phyloP scores from a whole-genome alignment of 805 yeast genomes.

The Suhomyces vadensis region DNA sequence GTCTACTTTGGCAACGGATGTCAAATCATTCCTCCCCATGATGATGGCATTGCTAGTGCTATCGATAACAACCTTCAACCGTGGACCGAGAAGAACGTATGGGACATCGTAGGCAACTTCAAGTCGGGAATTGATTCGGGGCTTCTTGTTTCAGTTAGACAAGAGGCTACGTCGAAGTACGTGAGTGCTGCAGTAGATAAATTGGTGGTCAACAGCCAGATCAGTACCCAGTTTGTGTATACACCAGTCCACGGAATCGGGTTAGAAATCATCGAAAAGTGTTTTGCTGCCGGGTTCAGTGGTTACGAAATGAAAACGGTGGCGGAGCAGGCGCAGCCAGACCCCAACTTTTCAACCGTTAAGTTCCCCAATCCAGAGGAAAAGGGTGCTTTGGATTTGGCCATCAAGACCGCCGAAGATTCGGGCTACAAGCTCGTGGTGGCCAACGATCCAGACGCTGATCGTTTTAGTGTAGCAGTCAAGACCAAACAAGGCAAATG shows the following conservation, averaged over 20 bases:
- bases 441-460: constrained; percentile 98
- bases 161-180: constrained; percentile 46
- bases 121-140: constrained; percentile 19
- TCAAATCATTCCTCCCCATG: constrained; percentile 94
- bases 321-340: constrained; percentile 66
- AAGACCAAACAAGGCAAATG: constrained; percentile 49
- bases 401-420: constrained; percentile 60
- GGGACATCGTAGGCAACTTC: constrained; percentile 47
- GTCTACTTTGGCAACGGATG: constrained; percentile 94
- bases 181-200: constrained; percentile 23
- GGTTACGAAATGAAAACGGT: constrained; percentile 46
- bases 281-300: constrained; percentile 39
- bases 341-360: constrained; percentile 86
- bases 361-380: constrained; percentile 95
- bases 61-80: constrained; percentile 67
- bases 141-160: constrained; percentile 42
- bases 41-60: constrained; percentile 62
- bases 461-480: constrained; percentile 82
- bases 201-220: constrained; percentile 30
- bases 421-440: constrained; percentile 56
- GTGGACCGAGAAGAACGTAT: constrained; percentile 45
- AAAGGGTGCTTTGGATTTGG: constrained; percentile 80
- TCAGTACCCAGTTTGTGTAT: constrained; percentile 60
- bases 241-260: constrained; percentile 99
- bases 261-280: constrained; percentile 50